phyloP scores from a whole-genome alignment of 371 early-diverging fungal genomes.

The Rhizopus arrhizus region DNA sequence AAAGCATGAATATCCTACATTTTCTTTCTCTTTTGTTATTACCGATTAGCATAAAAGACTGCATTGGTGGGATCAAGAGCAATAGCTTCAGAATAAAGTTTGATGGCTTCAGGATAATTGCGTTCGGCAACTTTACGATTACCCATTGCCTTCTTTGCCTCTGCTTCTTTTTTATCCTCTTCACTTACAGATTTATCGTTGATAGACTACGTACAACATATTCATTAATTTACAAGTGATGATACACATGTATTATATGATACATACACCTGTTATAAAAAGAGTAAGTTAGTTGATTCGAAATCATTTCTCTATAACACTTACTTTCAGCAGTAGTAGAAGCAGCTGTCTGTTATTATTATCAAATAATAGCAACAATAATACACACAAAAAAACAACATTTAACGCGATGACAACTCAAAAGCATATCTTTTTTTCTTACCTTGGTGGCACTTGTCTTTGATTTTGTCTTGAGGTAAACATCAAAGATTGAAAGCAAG shows the following conservation, averaged over 20 bases:
- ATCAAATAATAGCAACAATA: neutral
- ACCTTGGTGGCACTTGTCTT: constrained; percentile 45
- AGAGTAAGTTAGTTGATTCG: neutral
- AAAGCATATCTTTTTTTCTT: neutral
- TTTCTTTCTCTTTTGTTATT: constrained; percentile 7
- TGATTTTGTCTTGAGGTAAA: constrained; percentile 85
- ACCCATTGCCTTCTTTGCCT: constrained; percentile 82
- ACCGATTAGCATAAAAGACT: constrained; percentile 95
- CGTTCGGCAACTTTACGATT: constrained; percentile 82
- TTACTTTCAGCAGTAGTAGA: constrained; percentile 23
- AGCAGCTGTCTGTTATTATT: constrained; percentile 7
- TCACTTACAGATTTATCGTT: constrained; percentile 32
- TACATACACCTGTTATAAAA: neutral
- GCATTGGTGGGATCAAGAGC: constrained; percentile 79
- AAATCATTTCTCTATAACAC: neutral
- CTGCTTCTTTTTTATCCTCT: constrained; percentile 79
- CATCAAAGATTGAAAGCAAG: constrained; percentile 83
- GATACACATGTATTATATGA: neutral
- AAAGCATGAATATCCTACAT: neutral
- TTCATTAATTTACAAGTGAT: too few relatives aligned
- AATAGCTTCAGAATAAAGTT: constrained; percentile 90
- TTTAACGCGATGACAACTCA: neutral
- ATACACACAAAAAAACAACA: neutral
- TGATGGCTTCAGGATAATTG: constrained; percentile 85
- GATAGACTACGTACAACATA: neutral